A percentile compares a stretch with the other conserved stretches of the same genome.
Conservation (phyloP, 306 rosid genomes). For the Ceratonia siliqua region DNA sequence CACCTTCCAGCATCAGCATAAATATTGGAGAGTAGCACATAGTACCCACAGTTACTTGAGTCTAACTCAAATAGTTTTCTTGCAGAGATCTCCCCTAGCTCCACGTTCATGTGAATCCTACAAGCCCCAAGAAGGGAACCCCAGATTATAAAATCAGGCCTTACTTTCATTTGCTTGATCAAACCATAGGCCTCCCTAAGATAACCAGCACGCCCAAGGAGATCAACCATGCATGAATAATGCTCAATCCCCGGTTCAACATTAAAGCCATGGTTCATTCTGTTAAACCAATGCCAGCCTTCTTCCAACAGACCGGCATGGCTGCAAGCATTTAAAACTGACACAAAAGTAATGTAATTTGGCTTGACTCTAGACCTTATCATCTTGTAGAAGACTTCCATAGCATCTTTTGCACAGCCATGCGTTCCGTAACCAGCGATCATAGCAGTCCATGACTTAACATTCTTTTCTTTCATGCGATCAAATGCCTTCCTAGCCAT, state of each 20-base stretch:
- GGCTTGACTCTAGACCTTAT: conserved; percentile 55
- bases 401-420: conserved; percentile 63
- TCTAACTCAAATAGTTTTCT: conserved; percentile 67
- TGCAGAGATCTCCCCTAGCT: conserved; percentile 73
- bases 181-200: conserved; percentile 67
- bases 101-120: conserved; percentile 70
- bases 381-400: conserved; percentile 65
- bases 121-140: conserved; percentile 82
- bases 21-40: conserved; percentile 72
- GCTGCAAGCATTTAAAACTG: conserved; percentile 76
- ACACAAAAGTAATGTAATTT: conserved; percentile 64
- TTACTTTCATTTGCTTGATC: conserved; percentile 67
- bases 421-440: conserved; percentile 83
- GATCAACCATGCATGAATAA: conserved; percentile 80
- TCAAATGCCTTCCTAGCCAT: conserved; percentile 75
- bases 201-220: conserved; percentile 75
- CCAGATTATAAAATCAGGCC: conserved; percentile 74
- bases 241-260: conserved; percentile 80
- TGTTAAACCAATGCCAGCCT: conserved; percentile 79
- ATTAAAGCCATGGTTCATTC: conserved; percentile 55
- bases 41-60: conserved; percentile 72
- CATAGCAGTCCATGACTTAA: conserved; percentile 78
- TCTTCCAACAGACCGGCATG: conserved; percentile 76
- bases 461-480: conserved; percentile 66
- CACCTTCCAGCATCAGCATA: conserved; percentile 83